A percentile compares a stretch with the other conserved stretches of the same genome.
Conservation (phyloP, 2,329 filamentous ascomycete genomes). For the Teratosphaeria zuluensis region DNA sequence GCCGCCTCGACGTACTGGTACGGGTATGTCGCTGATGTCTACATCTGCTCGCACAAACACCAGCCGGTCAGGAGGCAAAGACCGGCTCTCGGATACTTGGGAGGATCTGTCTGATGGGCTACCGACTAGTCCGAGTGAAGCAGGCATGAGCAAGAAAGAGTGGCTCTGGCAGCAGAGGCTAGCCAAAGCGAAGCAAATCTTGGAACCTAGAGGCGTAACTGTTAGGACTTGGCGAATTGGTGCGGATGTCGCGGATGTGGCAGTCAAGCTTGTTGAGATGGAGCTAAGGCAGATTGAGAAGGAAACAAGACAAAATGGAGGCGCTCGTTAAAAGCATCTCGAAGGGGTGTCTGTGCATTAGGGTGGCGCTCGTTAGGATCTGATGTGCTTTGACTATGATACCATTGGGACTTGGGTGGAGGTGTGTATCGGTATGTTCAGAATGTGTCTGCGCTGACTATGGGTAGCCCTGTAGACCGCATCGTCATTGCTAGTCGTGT, state of each 20-base stretch:
- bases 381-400: neutral
- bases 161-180: conserved; percentile 63
- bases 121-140: conserved; percentile 23
- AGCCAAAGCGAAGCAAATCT: conserved; percentile 51
- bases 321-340: neutral
- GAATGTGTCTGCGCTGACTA: neutral
- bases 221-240: conserved; percentile 67
- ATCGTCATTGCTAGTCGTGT: neutral
- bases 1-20: conserved; percentile 1
- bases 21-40: neutral
- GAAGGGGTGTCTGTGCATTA: neutral
- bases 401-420: neutral
- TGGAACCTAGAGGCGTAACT: conserved; percentile 56
- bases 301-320: neutral
- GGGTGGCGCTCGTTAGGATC: neutral
- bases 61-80: neutral
- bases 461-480: neutral
- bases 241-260: conserved; percentile 58
- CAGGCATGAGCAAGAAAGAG: conserved; percentile 53
- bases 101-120: conserved; percentile 8
- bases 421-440: neutral
- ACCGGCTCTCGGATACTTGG: conserved; percentile 23
- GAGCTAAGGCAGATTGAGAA: conserved; percentile 33
- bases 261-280: conserved; percentile 53
- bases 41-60: neutral